Evolutionary conservation across 139 green algal species (phyloP), one percentile per base, ranked within the genome.

Genomic region (Axilococcus clingmanii): DNA sequence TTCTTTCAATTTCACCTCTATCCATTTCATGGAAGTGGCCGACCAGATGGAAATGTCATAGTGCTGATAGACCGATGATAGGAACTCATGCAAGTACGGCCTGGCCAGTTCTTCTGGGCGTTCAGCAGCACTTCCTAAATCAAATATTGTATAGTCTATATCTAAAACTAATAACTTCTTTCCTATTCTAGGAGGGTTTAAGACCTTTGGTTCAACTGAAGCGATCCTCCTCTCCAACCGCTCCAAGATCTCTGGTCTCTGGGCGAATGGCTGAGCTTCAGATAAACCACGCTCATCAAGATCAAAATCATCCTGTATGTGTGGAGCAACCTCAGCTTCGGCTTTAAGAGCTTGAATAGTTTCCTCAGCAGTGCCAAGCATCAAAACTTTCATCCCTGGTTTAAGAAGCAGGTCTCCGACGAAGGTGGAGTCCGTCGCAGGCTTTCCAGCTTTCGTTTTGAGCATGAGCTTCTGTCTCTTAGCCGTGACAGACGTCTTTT

Each of bases 91-190:
- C 40, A 98, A 66, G 52, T 76, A 69, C 0, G 72, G 72, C 2
- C 91, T 68, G 3, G 76, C 79, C 41, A 98, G 75, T 71, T 97
- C 83, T 27, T 87, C 60, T 1, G 87, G 76, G 6, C 66, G 59
- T 71, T 98, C 91, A 11, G 86, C 87, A 0, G 66, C 68, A 9
- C 67, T 85, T 22, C 75, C 72, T 34, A 95, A 77, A 56, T 96
- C 91, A 63, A 98, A 97, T 8, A 98, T 68, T 33, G 87, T 94
- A 79, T 96, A 94, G 66, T 96, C 87, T 44, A 98, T 97, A 68
- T 98, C 91, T 19, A 94, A 68, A 16, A 97, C 87, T 0, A 93
- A 52, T 29, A 76, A 80, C 69, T 94, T 96, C 61, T 94, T 94
- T 23, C 87, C 89, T 2, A 57, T 42, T 1, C 88, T 66, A 1